Evolutionary conservation across 129 eudicot genomes (phyloP).

Genomic region (Centella asiatica): DNA sequence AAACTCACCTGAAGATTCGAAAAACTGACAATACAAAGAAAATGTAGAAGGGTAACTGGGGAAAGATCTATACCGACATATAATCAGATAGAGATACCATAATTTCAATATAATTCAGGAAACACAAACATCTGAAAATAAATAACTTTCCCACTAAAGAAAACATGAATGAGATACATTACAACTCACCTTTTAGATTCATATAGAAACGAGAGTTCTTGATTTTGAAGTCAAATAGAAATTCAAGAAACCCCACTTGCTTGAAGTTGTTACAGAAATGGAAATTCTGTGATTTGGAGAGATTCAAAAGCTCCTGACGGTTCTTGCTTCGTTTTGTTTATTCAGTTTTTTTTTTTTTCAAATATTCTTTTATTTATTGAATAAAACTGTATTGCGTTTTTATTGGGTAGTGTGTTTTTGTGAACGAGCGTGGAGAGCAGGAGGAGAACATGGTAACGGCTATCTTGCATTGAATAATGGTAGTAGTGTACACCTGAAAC

Average conservation of each 20-base stretch:
- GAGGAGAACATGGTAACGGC: conserved; percentile 4
- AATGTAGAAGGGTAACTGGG: neutral
- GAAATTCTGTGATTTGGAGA: neutral
- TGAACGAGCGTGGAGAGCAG: neutral
- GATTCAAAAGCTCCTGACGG: neutral
- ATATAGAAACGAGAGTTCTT: neutral
- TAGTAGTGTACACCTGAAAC: too few relatives aligned
- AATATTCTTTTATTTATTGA: too few relatives aligned
- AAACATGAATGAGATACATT: too few relatives aligned
- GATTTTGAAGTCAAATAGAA: neutral
- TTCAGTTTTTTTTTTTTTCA: neutral
- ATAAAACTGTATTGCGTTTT: neutral
- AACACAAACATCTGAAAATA: neutral
- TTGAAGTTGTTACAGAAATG: neutral
- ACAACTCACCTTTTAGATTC: too few relatives aligned
- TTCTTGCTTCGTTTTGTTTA: neutral
- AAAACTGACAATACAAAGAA: too few relatives aligned
- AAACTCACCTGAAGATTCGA: neutral
- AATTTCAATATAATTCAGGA: neutral
- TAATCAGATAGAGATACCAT: neutral
- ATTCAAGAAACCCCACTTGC: neutral
- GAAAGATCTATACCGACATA: neutral
- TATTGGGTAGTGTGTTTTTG: neutral
- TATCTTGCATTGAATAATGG: neutral
- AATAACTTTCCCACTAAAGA: too few relatives aligned